Evolutionary conservation across 2,329 filamentous ascomycete genomes (phyloP), one percentile per base, ranked within the genome.

Genomic region (Aspergillus sergii): DNA sequence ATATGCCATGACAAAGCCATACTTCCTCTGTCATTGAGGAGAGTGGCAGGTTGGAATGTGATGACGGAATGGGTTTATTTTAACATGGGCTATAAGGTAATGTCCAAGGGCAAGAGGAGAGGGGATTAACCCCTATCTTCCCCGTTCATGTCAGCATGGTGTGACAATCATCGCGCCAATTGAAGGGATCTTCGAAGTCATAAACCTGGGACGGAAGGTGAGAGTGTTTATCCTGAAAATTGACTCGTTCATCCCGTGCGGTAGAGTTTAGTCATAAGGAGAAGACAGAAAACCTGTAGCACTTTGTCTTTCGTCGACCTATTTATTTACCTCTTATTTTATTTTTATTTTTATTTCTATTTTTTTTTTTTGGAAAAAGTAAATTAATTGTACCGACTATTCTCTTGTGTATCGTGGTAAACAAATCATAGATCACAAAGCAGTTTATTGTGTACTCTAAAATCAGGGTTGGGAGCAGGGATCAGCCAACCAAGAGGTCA

Each of bases 401-500:
- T 46, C 23, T 14, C 43, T 16, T 41, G 39, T 36, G 34, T 36
- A 36, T 7, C 34, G 12, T 7, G 6, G 32, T 8, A 53, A 53
- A 53, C 26, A 53, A 53, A 53, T 32, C 14, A 53, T 32, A n/a
- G 14, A 53, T 32, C 28, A 26, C 28, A 28, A 30, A 19, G 26
- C 23, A 8, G 45, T 14, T 48, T 48, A 11, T 48, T 14, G 45
- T 19, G n/a, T 7, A 26, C 23, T 26, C 45, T 34, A 5, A 3
- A 14, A 53, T 28, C 30, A 28, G 28, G 30, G 19, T 26, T 26
- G 36, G 46, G 46, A 19, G 19, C 36, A 56, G 50, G 50, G 51
- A 45, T 54, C 14, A 16, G 55, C 46, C 58, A 65, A 64, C 59
- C 39, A 46, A 46, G 51, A 57, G 53, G 30, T 36, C 30, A 54